Evolutionary conservation across 1,284 basidiomycete genomes (phyloP).

Genomic region (Malassezia arunalokei): DNA sequence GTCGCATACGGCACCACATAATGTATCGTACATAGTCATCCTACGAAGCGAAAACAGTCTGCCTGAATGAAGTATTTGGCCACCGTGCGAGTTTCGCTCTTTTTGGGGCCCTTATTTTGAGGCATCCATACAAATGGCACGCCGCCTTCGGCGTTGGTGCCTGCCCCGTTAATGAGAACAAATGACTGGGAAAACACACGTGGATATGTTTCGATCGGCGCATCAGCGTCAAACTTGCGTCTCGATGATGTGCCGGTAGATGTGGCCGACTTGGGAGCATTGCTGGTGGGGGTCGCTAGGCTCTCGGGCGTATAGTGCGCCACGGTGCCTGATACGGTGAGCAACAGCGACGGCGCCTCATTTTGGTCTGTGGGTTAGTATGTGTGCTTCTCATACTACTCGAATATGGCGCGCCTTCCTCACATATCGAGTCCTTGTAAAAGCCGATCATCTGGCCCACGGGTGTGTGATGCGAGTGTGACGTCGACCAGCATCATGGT

Average conservation of each 20-base stretch:
- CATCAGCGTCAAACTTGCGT: constrained; percentile 29
- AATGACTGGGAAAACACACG: constrained; percentile 36
- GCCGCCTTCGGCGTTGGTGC: constrained; percentile 14
- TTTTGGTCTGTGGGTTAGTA: constrained; percentile 13
- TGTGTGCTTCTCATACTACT: constrained; percentile 39
- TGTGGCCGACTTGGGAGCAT: constrained; percentile 28
- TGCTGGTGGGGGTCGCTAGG: constrained; percentile 18
- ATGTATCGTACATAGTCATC: constrained; percentile 12
- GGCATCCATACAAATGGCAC: constrained; percentile 14
- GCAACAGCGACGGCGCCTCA: constrained; percentile 26
- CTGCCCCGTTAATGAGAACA: constrained; percentile 24
- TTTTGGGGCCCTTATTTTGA: neutral
- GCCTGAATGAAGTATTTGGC: constrained; percentile 36
- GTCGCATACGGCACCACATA: neutral
- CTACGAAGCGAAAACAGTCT: constrained; percentile 36
- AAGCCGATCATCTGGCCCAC: neutral
- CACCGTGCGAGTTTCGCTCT: constrained; percentile 7
- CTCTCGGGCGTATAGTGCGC: constrained; percentile 41
- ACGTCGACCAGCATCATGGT: neutral
- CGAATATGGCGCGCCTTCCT: constrained; percentile 15
- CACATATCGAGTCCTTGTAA: constrained; percentile 15
- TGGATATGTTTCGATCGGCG: constrained; percentile 30
- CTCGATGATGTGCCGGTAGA: constrained; percentile 18
- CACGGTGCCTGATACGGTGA: constrained; percentile 35
- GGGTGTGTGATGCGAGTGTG: neutral